phyloP scores from a whole-genome alignment of 164 flowering plant genomes.

The Vitis riparia region DNA sequence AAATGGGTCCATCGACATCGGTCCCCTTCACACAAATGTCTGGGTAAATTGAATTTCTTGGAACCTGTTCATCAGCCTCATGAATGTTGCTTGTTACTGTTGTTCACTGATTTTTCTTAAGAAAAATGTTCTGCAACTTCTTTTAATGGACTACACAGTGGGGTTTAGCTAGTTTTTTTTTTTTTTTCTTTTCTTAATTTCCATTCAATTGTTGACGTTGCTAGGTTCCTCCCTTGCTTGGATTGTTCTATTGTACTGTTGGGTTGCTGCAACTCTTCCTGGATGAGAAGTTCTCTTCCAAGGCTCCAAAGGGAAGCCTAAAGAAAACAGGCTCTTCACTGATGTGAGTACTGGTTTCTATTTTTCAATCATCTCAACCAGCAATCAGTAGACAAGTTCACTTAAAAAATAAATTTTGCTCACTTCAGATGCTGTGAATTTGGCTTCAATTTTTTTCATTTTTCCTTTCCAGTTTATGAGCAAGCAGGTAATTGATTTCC shows the following conservation, averaged over 20 bases:
- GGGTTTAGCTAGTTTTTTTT: not conserved
- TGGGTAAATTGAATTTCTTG: slow-evolving; percentile 45
- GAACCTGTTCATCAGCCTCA: not conserved
- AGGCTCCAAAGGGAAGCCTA: slow-evolving; percentile 39
- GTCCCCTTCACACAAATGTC: slow-evolving; percentile 82
- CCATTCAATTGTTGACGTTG: slow-evolving; percentile 1
- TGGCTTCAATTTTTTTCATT: too few species aligned
- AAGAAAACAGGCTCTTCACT: slow-evolving; percentile 52
- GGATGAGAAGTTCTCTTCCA: slow-evolving; percentile 50
- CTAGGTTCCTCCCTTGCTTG: slow-evolving; percentile 84
- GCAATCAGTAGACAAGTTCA: too few species aligned
- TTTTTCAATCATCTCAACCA: not conserved
- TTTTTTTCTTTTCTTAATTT: slow-evolving; percentile 1
- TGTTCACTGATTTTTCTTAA: not conserved
- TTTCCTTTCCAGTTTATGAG: too few species aligned
- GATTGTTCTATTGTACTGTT: slow-evolving; percentile 73
- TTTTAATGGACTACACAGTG: too few species aligned
- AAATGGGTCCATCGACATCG: slow-evolving; percentile 69
- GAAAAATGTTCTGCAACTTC: not conserved
- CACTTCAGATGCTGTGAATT: too few species aligned
- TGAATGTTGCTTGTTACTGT: not conserved
- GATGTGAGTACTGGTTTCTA: slow-evolving; percentile 43
- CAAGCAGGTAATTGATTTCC: not conserved
- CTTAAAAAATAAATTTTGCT: too few species aligned
- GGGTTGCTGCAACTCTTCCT: slow-evolving; percentile 73